Conservation (phyloP, 148 eudicot species). For the Limonium bicolor region DNA sequence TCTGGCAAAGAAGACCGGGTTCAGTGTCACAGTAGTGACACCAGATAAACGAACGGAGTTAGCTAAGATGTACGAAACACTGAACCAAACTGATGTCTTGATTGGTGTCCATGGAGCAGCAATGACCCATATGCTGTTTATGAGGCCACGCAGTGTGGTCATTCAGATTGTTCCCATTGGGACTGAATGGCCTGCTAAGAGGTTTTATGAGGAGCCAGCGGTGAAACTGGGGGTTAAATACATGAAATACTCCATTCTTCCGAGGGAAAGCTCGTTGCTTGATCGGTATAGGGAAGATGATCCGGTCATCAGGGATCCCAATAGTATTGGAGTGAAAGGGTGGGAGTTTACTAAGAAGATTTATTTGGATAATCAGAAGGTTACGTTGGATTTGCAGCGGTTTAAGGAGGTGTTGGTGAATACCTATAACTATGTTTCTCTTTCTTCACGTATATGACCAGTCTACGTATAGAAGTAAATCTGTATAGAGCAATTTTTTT, state of each 20-base stretch:
- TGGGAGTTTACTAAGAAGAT: constrained; percentile 83
- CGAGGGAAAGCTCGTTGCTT: constrained; percentile 70
- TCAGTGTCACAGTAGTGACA: constrained; percentile 34
- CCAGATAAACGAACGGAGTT: constrained; percentile 51
- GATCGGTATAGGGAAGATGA: constrained; percentile 39
- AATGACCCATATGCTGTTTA: constrained; percentile 69
- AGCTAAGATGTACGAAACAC: constrained; percentile 44
- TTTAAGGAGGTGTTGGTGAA: constrained; percentile 54
- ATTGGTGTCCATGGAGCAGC: constrained; percentile 94
- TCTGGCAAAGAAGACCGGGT: constrained; percentile 59
- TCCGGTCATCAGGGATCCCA: constrained; percentile 44
- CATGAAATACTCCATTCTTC: constrained; percentile 51
- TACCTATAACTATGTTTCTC: constrained; percentile 31
- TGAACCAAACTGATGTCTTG: constrained; percentile 67
- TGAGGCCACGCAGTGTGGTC: constrained; percentile 58
- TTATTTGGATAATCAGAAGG: constrained; percentile 73
- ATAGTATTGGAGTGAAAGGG: constrained; percentile 42
- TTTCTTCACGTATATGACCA: too few species aligned
- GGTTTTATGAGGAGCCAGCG: constrained; percentile 69
- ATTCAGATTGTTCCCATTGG: constrained; percentile 79
- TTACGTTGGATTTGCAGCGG: constrained; percentile 48
- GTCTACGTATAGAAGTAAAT: too few species aligned
- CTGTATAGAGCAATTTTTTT: too few species aligned
- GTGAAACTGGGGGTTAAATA: constrained; percentile 60
- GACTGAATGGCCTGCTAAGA: constrained; percentile 76